Conservation (phyloP, 805 yeast species). For the Nakazawaea anatomiae region DNA sequence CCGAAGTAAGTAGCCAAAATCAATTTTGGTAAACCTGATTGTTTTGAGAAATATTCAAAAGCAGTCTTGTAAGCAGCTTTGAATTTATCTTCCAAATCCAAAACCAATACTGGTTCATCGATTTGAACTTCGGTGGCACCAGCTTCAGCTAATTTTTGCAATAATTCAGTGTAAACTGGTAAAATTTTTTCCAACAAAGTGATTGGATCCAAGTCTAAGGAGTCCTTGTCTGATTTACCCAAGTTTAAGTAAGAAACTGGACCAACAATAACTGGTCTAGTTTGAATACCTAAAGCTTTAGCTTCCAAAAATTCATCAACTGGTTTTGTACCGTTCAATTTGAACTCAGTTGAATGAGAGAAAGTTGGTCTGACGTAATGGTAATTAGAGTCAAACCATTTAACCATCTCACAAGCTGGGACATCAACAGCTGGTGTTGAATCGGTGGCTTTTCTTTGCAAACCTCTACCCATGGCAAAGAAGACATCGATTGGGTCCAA, state of each 20-base stretch:
- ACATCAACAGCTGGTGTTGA: slow-evolving; percentile 89
- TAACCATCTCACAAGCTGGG: slow-evolving; percentile 98
- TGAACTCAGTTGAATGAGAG: slow-evolving; percentile 91
- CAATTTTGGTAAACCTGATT: slow-evolving; percentile 71
- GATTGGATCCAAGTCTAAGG: slow-evolving; percentile 91
- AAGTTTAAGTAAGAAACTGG: slow-evolving; percentile 92
- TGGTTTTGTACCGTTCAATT: slow-evolving; percentile 94
- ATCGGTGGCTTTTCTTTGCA: slow-evolving; percentile 93
- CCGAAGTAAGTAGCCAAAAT: slow-evolving; percentile 93
- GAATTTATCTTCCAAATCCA: slow-evolving; percentile 82
- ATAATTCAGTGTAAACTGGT: slow-evolving; percentile 89
- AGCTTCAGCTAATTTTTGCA: slow-evolving; percentile 82
- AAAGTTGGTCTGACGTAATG: slow-evolving; percentile 99
- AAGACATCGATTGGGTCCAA: slow-evolving; percentile 85
- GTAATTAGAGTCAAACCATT: slow-evolving; percentile 99
- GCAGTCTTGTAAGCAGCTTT: slow-evolving; percentile 87
- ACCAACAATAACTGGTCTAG: slow-evolving; percentile 96
- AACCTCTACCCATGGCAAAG: slow-evolving; percentile 99
- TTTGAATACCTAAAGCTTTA: slow-evolving; percentile 89
- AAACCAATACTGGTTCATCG: slow-evolving; percentile 95
- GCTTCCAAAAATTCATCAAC: slow-evolving; percentile 98
- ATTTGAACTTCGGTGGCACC: slow-evolving; percentile 95
- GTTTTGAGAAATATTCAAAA: slow-evolving; percentile 66
- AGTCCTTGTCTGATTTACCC: slow-evolving; percentile 99
- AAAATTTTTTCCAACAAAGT: slow-evolving; percentile 80